Conservation (phyloP, 192 early-diverging fungal species). For the Gonapodya prolifera region DNA sequence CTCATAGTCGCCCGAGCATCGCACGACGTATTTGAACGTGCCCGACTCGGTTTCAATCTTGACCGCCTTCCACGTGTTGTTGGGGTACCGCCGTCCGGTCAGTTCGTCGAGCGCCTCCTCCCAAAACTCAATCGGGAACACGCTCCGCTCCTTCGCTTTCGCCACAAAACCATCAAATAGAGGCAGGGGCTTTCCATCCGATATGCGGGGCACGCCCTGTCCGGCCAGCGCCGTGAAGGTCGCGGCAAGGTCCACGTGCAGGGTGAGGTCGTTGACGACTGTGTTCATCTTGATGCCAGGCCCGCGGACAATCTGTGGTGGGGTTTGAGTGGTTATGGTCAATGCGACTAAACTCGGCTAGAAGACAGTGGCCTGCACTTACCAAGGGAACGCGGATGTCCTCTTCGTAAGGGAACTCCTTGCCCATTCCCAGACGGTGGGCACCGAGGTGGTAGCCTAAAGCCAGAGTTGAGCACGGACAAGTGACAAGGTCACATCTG, state of each 20-base stretch:
- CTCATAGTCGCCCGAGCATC: slow-evolving; percentile 45
- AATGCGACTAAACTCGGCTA: no score
- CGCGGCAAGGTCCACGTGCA: slow-evolving; percentile 46
- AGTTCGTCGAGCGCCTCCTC: slow-evolving; percentile 15
- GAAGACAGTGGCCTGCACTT: not conserved
- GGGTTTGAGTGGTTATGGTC: slow-evolving; percentile 28
- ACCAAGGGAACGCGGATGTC: slow-evolving; percentile 32
- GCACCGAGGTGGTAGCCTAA: slow-evolving; percentile 55
- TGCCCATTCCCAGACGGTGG: slow-evolving; percentile 45
- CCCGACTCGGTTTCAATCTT: slow-evolving; percentile 30
- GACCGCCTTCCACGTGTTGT: slow-evolving; percentile 39
- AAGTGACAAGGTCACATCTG: no score
- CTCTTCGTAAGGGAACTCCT: slow-evolving; percentile 45
- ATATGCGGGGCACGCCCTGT: slow-evolving; percentile 18
- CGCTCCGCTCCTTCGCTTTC: slow-evolving; percentile 19
- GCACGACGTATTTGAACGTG: slow-evolving; percentile 36
- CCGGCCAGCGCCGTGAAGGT: slow-evolving; percentile 42
- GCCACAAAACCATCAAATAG: slow-evolving; percentile 18
- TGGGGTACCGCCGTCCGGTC: slow-evolving; percentile 4
- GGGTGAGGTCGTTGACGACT: slow-evolving; percentile 24
- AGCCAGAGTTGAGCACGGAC: no score
- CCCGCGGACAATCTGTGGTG: slow-evolving; percentile 32
- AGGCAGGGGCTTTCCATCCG: slow-evolving; percentile 44
- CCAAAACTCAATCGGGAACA: slow-evolving; percentile 44
- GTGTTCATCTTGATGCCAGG: slow-evolving; percentile 40